Percentiles rank a stretch among this genome's conserved stretches.
Evolutionary conservation across 306 rosid species (phyloP).

Genomic region (Fragaria vesca): DNA sequence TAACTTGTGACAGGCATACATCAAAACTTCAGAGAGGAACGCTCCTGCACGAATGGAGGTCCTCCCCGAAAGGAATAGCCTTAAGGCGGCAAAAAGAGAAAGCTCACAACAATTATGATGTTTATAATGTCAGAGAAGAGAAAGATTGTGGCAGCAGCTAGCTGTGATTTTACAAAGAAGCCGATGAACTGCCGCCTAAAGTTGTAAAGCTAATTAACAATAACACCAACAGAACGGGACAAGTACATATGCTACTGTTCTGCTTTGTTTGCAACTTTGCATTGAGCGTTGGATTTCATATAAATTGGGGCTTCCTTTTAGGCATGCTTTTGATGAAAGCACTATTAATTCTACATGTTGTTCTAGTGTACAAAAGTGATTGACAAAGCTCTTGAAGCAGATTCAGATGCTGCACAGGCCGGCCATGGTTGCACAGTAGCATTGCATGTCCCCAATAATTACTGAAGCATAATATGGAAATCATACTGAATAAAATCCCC

Average conservation of each 20-base stretch:
- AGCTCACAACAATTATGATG: neutral
- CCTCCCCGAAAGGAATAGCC: neutral
- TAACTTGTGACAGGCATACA: neutral
- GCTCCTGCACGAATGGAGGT: neutral
- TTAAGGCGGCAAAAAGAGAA: neutral
- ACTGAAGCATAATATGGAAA: neutral
- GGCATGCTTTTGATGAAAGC: neutral
- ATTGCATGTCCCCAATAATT: neutral
- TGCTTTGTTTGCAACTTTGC: neutral
- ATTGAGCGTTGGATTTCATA: neutral
- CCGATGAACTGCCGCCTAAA: slow-evolving; percentile 1
- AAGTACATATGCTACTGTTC: neutral
- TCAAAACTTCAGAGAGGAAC: neutral
- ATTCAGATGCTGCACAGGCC: slow-evolving; percentile 4
- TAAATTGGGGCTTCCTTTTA: neutral
- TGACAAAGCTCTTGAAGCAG: neutral
- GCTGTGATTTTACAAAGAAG: neutral
- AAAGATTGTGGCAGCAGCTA: neutral
- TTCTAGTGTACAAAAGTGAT: neutral
- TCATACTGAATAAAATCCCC: neutral
- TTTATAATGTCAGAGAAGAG: slow-evolving; percentile 3
- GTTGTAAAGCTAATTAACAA: neutral
- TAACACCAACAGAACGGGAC: neutral
- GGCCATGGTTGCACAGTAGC: neutral
- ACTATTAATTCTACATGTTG: neutral